Percentiles rank a stretch among this genome's conserved stretches.
These are phyloP conservation scores for Diplodia corticola DNA, from an alignment of 2,329 filamentous ascomycete genomes.

Conservation along the genomic window DNA sequence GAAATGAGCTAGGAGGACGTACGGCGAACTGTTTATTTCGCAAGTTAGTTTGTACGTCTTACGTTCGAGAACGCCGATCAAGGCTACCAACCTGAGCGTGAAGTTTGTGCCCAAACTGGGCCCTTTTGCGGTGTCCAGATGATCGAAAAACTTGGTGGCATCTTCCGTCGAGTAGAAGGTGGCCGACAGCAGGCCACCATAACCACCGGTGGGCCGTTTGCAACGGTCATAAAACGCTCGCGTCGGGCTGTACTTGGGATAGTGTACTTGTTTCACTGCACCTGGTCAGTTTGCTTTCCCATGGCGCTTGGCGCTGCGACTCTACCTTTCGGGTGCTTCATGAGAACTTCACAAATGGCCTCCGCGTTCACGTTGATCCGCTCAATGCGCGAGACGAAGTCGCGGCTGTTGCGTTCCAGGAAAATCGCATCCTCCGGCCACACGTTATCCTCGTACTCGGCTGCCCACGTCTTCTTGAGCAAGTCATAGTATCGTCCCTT, in stretches of 20 bases:
- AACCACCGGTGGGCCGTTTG: slow-evolving; percentile 72
- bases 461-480: slow-evolving; percentile 66
- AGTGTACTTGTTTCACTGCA: slow-evolving; percentile 75
- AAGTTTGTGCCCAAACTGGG: slow-evolving; percentile 97
- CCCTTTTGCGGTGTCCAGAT: slow-evolving; percentile 84
- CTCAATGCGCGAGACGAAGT: slow-evolving; percentile 80
- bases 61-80: background rate
- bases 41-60: background rate
- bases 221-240: slow-evolving; percentile 75
- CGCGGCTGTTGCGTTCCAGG: slow-evolving; percentile 92
- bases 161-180: slow-evolving; percentile 71
- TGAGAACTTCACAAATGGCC: slow-evolving; percentile 72
- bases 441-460: slow-evolving; percentile 81
- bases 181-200: slow-evolving; percentile 85
- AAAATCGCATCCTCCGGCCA: slow-evolving; percentile 95
- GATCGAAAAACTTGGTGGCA: slow-evolving; percentile 81
- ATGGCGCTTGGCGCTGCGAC: background rate
- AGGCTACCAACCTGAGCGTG: slow-evolving; percentile 62
- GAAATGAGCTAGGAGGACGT: slow-evolving; percentile 89
- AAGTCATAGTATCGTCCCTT: slow-evolving; percentile 67
- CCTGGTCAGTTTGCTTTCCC: slow-evolving; percentile 24
- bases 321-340: slow-evolving; percentile 54
- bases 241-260: slow-evolving; percentile 77
- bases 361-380: slow-evolving; percentile 86
- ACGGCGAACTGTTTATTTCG: slow-evolving; percentile 65